Conservation (phyloP, 2,329 filamentous ascomycete species). For the Lachnellula hyalina region DNA sequence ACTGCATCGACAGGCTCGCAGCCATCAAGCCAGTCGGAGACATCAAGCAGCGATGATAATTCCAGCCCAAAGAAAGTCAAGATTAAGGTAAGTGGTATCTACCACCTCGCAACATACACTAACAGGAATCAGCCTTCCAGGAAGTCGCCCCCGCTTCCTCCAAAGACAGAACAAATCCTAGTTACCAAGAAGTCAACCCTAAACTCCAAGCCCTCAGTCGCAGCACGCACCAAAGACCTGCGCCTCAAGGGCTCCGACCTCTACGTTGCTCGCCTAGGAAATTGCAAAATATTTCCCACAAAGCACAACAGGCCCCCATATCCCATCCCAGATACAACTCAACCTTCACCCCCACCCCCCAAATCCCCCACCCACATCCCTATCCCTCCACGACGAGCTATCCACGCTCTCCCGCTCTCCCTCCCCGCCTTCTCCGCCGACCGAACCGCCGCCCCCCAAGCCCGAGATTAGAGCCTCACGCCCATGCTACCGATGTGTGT, state of each 20-base stretch:
- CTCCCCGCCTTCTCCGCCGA: neutral
- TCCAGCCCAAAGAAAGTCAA: constrained; percentile 5
- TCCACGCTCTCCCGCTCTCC: constrained; percentile 18
- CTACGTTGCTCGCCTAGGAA: constrained; percentile 43
- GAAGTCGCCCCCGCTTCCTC: constrained; percentile 1
- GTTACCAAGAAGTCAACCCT: constrained; percentile 19
- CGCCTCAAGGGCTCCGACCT: constrained; percentile 45
- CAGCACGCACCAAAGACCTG: constrained; percentile 40
- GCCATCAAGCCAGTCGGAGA: constrained; percentile 1
- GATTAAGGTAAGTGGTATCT: constrained; percentile 8
- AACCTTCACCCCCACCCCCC: neutral
- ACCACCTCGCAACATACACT: neutral
- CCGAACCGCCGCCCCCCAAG: neutral
- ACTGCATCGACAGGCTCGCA: neutral
- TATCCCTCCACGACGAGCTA: constrained; percentile 42
- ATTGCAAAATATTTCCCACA: neutral
- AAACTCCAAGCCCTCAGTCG: constrained; percentile 23
- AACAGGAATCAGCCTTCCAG: constrained; percentile 5
- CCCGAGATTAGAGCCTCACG: constrained; percentile 32
- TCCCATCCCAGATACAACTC: neutral
- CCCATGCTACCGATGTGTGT: constrained; percentile 48
- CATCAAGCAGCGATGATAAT: constrained; percentile 2
- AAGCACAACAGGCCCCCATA: neutral
- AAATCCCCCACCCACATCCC: constrained; percentile 30
- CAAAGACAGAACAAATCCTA: constrained; percentile 14